Conservation (phyloP, 1,284 basidiomycete genomes). For the Tilletia horrida region DNA sequence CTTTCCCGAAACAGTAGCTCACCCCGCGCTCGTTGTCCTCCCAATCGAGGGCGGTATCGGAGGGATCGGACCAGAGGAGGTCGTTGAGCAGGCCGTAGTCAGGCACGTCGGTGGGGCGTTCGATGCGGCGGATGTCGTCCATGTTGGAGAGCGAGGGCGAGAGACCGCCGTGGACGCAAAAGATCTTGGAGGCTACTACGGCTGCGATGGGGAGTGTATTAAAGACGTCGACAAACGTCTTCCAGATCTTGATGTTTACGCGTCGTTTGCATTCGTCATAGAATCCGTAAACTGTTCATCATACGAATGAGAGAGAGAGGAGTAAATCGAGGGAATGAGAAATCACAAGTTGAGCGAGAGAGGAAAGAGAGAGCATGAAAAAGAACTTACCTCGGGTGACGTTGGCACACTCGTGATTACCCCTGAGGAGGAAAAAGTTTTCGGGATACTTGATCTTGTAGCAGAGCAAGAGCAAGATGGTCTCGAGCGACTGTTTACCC, state of each 20-base stretch:
- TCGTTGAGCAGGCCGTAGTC: conserved; percentile 98
- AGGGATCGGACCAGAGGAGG: conserved; percentile 96
- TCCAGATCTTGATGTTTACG: conserved; percentile 99
- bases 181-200: conserved; percentile 98
- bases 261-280: conserved; percentile 99
- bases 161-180: conserved; percentile 97
- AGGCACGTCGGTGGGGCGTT: conserved; percentile 97
- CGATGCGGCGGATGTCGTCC: conserved; percentile 98
- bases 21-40: conserved; percentile 99
- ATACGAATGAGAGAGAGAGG: neutral
- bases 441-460: conserved; percentile 98
- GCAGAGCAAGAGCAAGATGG: conserved; percentile 89
- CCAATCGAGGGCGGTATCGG: conserved; percentile 96
- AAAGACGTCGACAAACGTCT: conserved; percentile 99
- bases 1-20: conserved; percentile 98
- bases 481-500: conserved; percentile 97
- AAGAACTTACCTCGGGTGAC: conserved; percentile 84
- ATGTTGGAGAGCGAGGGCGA: conserved; percentile 96
- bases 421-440: conserved; percentile 96
- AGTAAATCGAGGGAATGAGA: neutral
- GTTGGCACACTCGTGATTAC: conserved; percentile 99
- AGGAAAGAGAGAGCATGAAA: neutral
- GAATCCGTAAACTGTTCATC: conserved; percentile 88
- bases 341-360: conserved; percentile 3
- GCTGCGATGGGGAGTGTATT: conserved; percentile 98